These are phyloP conservation scores for Tremella mesenterica DNA, from an alignment of 768 basidiomycete species.

Conservation along the genomic window DNA sequence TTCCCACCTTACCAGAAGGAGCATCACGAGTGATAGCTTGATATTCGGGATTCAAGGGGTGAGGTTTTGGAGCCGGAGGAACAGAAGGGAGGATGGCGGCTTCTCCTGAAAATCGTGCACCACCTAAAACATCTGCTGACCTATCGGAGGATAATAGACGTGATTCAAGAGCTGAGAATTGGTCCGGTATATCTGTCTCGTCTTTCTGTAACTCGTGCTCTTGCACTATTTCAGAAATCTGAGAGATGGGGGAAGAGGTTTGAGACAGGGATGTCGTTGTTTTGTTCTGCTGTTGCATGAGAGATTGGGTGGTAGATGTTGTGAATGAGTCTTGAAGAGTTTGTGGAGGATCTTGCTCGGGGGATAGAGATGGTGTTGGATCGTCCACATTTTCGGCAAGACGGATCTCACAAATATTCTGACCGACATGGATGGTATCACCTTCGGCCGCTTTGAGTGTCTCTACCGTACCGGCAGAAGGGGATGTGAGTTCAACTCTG, in stretches of 20 bases:
- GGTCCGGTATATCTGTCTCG: too few species aligned
- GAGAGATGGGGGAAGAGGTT: too few species aligned
- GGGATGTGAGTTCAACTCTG: conserved; percentile 36
- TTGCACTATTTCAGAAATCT: too few species aligned
- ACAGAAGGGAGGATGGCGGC: conserved; percentile 26
- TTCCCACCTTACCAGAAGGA: background rate
- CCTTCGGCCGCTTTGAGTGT: conserved; percentile 17
- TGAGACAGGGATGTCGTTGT: too few species aligned
- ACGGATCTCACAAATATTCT: conserved; percentile 31
- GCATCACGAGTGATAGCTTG: background rate
- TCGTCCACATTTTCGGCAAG: background rate
- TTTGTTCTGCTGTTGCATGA: too few species aligned
- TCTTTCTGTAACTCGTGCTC: too few species aligned
- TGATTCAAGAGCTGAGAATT: background rate
- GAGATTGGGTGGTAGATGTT: too few species aligned
- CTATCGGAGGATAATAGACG: background rate
- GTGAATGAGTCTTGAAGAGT: background rate
- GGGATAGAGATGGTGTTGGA: background rate
- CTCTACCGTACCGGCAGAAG: conserved; percentile 19
- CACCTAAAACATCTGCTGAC: conserved; percentile 15
- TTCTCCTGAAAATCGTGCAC: conserved; percentile 23
- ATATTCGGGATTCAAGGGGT: background rate
- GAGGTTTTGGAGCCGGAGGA: conserved; percentile 4
- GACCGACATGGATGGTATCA: conserved; percentile 28
- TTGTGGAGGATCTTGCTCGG: background rate